phyloP scores from a whole-genome alignment of 306 rosid genomes.

The Nissolia schottii region DNA sequence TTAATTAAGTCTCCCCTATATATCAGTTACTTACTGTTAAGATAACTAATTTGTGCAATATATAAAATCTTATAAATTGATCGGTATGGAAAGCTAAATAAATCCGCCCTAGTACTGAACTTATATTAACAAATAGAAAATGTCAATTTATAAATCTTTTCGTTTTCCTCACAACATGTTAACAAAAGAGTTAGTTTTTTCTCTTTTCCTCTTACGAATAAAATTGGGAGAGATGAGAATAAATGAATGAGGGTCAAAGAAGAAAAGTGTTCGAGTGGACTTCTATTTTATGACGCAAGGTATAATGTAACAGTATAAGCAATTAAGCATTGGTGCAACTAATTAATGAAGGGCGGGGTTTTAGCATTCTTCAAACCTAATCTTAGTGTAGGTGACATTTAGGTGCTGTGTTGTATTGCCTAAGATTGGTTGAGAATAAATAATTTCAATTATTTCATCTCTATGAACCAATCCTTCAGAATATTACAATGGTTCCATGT shows the following conservation, averaged over 20 bases:
- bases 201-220: background rate
- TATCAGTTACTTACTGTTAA: too few relatives aligned
- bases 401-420: slow-evolving; percentile 1
- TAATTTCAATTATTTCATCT: background rate
- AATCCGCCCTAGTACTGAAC: background rate
- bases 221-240: background rate
- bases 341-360: background rate
- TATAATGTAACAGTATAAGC: background rate
- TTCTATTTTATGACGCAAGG: background rate
- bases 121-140: background rate
- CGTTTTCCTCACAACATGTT: background rate
- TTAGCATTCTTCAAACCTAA: slow-evolving; percentile 24
- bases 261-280: background rate
- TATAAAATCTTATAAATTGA: background rate
- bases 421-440: background rate
- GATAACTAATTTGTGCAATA: too few relatives aligned
- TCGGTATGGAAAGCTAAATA: background rate
- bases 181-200: background rate
- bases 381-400: slow-evolving; percentile 26
- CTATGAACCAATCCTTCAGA: background rate
- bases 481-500: background rate
- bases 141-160: background rate
- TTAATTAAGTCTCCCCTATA: too few relatives aligned
- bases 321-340: slow-evolving; percentile 21
- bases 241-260: background rate